phyloP scores from a whole-genome alignment of 177 flowering plant genomes.

The Telopea speciosissima region DNA sequence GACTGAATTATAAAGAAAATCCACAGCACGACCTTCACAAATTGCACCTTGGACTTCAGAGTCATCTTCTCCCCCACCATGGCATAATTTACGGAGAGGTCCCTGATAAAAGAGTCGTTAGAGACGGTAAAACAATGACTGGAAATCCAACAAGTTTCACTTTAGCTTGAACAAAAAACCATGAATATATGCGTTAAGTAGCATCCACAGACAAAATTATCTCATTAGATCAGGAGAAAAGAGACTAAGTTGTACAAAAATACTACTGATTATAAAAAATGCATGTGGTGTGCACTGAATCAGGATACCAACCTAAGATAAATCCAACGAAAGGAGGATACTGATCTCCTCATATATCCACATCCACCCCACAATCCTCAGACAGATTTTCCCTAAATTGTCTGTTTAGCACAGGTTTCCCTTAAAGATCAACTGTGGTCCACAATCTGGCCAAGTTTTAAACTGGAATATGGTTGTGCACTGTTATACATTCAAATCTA shows the following conservation, averaged over 20 bases:
- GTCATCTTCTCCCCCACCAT: slow-evolving; percentile 34
- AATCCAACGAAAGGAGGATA: not conserved
- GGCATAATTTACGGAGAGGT: slow-evolving; percentile 58
- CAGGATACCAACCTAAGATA: not conserved
- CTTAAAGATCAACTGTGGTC: too few species aligned
- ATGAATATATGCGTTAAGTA: too few species aligned
- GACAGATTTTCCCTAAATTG: too few species aligned
- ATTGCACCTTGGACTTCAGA: slow-evolving; percentile 30
- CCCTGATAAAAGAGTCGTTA: slow-evolving; percentile 41
- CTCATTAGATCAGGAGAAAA: not conserved
- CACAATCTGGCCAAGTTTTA: too few species aligned
- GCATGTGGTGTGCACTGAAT: not conserved
- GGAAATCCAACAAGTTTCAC: not conserved
- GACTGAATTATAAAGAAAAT: slow-evolving; percentile 63
- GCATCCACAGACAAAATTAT: too few species aligned
- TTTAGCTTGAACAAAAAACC: too few species aligned
- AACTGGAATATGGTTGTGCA: too few species aligned
- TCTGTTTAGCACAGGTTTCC: too few species aligned
- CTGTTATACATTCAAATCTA: too few species aligned
- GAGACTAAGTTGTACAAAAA: not conserved
- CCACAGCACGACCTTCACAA: slow-evolving; percentile 76
- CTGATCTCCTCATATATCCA: not conserved
- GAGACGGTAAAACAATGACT: not conserved
- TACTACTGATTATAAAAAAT: not conserved
- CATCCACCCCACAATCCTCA: too few species aligned